A percentile compares a stretch with the other conserved stretches of the same genome.
These are phyloP conservation scores for Tricholoma hemisulphureum DNA, from an alignment of 768 basidiomycete species.

Conservation along the genomic window DNA sequence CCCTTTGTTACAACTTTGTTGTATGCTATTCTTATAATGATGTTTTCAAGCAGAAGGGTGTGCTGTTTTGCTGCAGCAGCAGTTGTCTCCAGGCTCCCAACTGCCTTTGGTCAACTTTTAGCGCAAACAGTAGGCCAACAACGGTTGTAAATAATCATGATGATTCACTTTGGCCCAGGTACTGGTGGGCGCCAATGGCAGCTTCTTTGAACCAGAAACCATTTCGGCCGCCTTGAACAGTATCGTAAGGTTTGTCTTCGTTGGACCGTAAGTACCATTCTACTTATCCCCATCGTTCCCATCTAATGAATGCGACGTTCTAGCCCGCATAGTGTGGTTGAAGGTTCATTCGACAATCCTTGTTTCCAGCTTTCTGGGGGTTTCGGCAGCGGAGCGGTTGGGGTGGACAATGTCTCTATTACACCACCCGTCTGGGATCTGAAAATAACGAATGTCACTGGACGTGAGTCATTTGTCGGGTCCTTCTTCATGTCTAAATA, in stretches of 20 bases:
- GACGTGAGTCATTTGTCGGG: conserved; percentile 20
- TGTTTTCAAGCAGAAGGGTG: not conserved
- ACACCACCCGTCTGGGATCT: conserved; percentile 33
- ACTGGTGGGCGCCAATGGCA: not conserved
- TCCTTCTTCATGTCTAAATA: not conserved
- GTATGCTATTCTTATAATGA: not conserved
- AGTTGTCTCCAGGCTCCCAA: not conserved
- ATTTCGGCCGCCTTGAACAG: not conserved
- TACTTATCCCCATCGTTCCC: not conserved
- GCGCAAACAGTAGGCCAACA: not conserved
- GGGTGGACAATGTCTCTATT: conserved; percentile 17
- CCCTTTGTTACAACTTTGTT: too few relatives aligned
- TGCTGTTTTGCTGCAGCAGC: not conserved
- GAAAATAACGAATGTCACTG: conserved; percentile 31
- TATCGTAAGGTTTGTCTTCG: conserved; percentile 38
- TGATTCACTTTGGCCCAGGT: not conserved
- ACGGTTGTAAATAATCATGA: not conserved
- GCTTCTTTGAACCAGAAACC: not conserved
- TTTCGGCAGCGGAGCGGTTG: conserved; percentile 37
- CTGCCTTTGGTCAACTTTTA: not conserved
- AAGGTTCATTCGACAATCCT: conserved; percentile 35
- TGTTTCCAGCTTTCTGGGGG: conserved; percentile 39
- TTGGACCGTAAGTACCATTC: conserved; percentile 31
- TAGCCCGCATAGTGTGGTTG: conserved; percentile 42
- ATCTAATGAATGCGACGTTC: not conserved